These are phyloP conservation scores for Nitzschia palea DNA, from an alignment of 108 stramenopile genomes.

Conservation along the genomic window DNA sequence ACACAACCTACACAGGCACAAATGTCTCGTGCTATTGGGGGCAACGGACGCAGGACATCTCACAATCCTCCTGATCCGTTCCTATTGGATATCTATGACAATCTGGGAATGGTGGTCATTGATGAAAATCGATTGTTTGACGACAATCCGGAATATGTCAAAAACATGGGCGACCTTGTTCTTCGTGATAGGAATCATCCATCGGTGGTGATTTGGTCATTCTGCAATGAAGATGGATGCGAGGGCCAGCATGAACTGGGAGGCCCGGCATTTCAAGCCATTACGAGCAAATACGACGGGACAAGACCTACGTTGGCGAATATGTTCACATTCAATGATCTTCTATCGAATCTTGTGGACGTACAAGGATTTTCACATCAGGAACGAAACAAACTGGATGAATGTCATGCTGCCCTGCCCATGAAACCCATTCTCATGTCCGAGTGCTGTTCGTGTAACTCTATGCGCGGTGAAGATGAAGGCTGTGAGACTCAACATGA, in stretches of 20 bases:
- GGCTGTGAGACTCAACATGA: constrained; percentile 37
- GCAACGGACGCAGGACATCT: constrained; percentile 43
- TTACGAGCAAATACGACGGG: constrained; percentile 27
- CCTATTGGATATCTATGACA: constrained; percentile 41
- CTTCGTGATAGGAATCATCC: constrained; percentile 55
- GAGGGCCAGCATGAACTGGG: constrained; percentile 24
- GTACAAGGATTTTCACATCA: constrained; percentile 40
- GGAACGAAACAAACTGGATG: constrained; percentile 20
- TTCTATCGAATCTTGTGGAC: constrained; percentile 31
- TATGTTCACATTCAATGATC: constrained; percentile 36
- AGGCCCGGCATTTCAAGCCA: constrained; percentile 32
- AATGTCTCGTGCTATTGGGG: constrained; percentile 35
- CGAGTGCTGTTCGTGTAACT: constrained; percentile 39
- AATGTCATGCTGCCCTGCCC: constrained; percentile 33
- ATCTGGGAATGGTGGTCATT: constrained; percentile 47
- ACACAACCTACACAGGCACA: no score
- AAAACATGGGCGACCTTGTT: constrained; percentile 36
- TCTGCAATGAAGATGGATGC: constrained; percentile 49
- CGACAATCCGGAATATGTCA: constrained; percentile 25
- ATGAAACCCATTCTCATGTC: constrained; percentile 31
- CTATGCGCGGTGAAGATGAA: constrained; percentile 40
- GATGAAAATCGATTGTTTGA: constrained; percentile 48
- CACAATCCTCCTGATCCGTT: constrained; percentile 49
- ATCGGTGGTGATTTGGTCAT: constrained; percentile 42
- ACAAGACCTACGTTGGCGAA: constrained; percentile 38